Evolutionary conservation across 371 early-diverging fungal species (phyloP).

Genomic region (Mucor mucedo): DNA sequence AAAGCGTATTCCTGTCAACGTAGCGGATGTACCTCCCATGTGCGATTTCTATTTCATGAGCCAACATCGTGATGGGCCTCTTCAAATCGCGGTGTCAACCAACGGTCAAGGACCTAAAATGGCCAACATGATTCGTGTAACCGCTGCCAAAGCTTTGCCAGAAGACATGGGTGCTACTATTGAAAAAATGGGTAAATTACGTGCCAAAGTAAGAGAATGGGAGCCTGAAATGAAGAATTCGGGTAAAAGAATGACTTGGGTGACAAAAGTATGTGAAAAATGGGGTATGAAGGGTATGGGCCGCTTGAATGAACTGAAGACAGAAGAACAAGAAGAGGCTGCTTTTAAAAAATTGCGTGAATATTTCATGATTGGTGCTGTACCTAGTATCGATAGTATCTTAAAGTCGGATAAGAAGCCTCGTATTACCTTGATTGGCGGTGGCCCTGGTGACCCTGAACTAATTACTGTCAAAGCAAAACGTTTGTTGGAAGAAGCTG

Average conservation of each 20-base stretch:
- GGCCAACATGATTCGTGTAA: conserved; percentile 78
- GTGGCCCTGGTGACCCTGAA: conserved; percentile 87
- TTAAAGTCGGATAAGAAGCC: conserved; percentile 33
- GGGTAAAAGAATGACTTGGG: conserved; percentile 83
- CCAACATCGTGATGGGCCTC: conserved; percentile 79
- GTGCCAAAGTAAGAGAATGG: conserved; percentile 68
- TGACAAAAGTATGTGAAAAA: conserved; percentile 70
- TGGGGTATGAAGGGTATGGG: conserved; percentile 52
- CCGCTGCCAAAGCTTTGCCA: conserved; percentile 70
- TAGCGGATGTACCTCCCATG: conserved; percentile 87
- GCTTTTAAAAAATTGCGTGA: conserved; percentile 59
- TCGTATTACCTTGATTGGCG: conserved; percentile 77
- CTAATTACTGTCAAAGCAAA: conserved; percentile 75
- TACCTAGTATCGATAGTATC: conserved; percentile 35
- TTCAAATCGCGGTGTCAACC: conserved; percentile 90
- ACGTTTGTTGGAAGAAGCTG: conserved; percentile 67
- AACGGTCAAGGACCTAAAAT: conserved; percentile 90
- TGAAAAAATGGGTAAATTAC: conserved; percentile 70
- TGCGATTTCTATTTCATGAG: conserved; percentile 96
- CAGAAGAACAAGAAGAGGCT: conserved; percentile 29
- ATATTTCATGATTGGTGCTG: conserved; percentile 54
- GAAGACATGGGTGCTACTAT: conserved; percentile 72
- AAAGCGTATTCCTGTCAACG: conserved; percentile 86
- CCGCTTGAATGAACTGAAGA: conserved; percentile 28
- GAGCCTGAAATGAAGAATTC: conserved; percentile 71